Evolutionary conservation across 768 basidiomycete genomes (phyloP).

Genomic region (Jaapia argillacea): DNA sequence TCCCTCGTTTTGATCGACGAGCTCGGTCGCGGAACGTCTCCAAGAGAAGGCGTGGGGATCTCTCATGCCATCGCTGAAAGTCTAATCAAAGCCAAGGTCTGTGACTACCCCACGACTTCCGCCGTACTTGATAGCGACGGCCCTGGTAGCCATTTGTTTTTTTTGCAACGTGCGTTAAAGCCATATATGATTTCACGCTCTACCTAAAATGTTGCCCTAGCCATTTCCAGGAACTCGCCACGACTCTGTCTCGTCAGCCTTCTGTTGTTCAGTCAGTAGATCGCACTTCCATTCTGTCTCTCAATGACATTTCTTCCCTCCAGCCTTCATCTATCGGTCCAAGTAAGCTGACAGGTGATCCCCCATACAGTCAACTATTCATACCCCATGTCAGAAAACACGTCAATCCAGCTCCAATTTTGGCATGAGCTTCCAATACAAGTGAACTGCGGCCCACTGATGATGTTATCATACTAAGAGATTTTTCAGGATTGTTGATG

Average conservation of each 20-base stretch:
- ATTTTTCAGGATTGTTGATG: slow-evolving; percentile 51
- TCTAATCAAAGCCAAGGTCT: slow-evolving; percentile 62
- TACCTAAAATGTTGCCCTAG: slow-evolving; percentile 21
- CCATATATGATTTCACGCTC: neutral
- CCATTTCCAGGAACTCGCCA: slow-evolving; percentile 74
- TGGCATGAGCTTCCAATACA: slow-evolving; percentile 73
- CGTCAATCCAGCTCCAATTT: slow-evolving; percentile 44
- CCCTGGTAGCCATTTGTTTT: slow-evolving; percentile 84
- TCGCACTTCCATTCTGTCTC: neutral
- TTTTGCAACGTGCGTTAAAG: slow-evolving; percentile 73
- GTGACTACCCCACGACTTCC: slow-evolving; percentile 7
- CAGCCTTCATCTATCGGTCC: slow-evolving; percentile 77
- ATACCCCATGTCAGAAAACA: slow-evolving; percentile 34
- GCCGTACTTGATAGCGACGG: slow-evolving; percentile 1
- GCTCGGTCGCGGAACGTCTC: slow-evolving; percentile 85
- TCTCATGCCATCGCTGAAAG: slow-evolving; percentile 78
- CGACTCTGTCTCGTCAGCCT: slow-evolving; percentile 66
- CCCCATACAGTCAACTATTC: too few species aligned
- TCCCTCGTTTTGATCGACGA: slow-evolving; percentile 88
- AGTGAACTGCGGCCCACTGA: slow-evolving; percentile 25
- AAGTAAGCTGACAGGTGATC: slow-evolving; percentile 43
- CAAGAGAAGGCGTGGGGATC: slow-evolving; percentile 73
- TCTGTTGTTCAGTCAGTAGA: slow-evolving; percentile 66
- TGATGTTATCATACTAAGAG: neutral
- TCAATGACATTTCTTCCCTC: neutral